These are phyloP conservation scores for Rhytidiadelphus loreus DNA, from an alignment of 225 moss, liverwort and hornwort genomes.

Conservation along the genomic window DNA sequence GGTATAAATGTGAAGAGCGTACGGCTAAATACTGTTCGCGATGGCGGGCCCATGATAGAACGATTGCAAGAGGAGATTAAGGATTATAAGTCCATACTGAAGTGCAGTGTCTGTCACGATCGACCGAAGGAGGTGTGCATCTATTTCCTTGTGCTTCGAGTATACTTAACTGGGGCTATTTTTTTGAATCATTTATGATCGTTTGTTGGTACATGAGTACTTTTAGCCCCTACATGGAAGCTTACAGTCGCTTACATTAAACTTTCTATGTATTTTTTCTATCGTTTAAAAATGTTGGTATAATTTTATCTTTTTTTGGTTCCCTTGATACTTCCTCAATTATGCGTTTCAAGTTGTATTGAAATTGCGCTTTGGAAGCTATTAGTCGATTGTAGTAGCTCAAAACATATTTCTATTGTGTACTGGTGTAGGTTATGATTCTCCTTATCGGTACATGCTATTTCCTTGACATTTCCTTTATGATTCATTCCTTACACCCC, in stretches of 20 bases:
- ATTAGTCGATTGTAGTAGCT: too few relatives aligned
- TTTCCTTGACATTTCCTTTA: background rate
- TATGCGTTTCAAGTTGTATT: background rate
- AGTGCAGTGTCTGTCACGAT: constrained; percentile 95
- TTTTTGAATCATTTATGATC: background rate
- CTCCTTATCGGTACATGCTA: background rate
- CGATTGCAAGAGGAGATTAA: constrained; percentile 90
- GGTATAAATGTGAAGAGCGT: constrained; percentile 40
- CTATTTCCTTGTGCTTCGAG: background rate
- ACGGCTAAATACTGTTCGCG: constrained; percentile 50
- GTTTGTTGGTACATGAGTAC: background rate
- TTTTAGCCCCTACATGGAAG: background rate
- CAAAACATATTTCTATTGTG: background rate
- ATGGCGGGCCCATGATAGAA: constrained; percentile 68
- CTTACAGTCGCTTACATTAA: background rate
- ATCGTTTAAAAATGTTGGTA: background rate
- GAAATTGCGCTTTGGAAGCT: too few relatives aligned
- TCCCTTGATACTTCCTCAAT: background rate
- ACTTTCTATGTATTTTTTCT: background rate
- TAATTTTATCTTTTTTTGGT: background rate
- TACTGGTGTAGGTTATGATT: background rate
- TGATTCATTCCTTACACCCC: background rate
- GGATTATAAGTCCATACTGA: constrained; percentile 75
- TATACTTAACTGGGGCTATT: background rate
- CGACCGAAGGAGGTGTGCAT: constrained; percentile 76